A percentile compares a stretch with the other conserved stretches of the same genome.
Conservation (phyloP, 805 yeast species). For the Ogataea pilisensis region DNA sequence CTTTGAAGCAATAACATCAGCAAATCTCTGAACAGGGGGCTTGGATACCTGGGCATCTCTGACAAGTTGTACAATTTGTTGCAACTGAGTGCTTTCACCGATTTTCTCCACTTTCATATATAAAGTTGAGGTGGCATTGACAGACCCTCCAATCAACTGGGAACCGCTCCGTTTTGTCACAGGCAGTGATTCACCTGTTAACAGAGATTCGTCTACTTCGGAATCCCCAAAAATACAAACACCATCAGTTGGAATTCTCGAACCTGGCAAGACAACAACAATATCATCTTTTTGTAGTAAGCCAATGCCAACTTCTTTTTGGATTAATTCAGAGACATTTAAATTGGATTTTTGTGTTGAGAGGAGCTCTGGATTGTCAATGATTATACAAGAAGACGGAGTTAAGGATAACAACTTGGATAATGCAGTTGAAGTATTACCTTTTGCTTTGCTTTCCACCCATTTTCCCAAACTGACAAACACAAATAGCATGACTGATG, state of each 20-base stretch:
- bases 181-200: conserved; percentile 90
- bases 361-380: conserved; percentile 37
- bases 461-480: conserved; percentile 89
- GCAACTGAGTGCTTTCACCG: conserved; percentile 81
- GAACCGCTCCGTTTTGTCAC: conserved; percentile 60
- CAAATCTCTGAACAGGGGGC: conserved; percentile 88
- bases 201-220: conserved; percentile 81
- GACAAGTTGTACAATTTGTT: conserved; percentile 82
- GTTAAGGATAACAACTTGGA: conserved; percentile 75
- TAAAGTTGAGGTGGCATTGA: conserved; percentile 73
- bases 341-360: not conserved
- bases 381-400: conserved; percentile 69
- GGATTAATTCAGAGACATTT: conserved; percentile 19
- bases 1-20: conserved; percentile 78
- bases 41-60: conserved; percentile 83
- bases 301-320: conserved; percentile 62
- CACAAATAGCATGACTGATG: conserved; percentile 76
- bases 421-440: conserved; percentile 86
- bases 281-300: conserved; percentile 74
- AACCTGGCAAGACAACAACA: conserved; percentile 78
- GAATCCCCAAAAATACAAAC: conserved; percentile 69
- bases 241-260: conserved; percentile 91
- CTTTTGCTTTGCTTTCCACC: conserved; percentile 88
- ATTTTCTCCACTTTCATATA: conserved; percentile 64
- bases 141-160: conserved; percentile 80